These are phyloP conservation scores for Pachysandra terminalis DNA, from an alignment of 164 flowering plant species.

Conservation along the genomic window DNA sequence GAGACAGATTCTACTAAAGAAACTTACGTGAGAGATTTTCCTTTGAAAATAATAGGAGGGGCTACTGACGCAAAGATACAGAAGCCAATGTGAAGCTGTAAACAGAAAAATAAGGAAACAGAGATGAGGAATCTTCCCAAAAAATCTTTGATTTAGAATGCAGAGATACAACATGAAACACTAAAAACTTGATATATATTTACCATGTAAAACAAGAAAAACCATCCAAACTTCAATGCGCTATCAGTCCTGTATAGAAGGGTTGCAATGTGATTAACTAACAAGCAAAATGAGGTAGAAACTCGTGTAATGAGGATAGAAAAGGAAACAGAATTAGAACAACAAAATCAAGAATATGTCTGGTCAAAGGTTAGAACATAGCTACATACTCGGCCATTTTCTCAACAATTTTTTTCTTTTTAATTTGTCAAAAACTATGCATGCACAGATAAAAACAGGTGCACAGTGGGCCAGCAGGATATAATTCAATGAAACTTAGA, in stretches of 20 bases:
- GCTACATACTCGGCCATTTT: too few relatives aligned
- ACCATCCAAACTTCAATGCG: slow-evolving; percentile 85
- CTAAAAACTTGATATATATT: too few relatives aligned
- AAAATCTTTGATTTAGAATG: neutral
- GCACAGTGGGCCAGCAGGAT: too few relatives aligned
- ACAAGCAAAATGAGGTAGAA: neutral
- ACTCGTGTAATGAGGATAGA: neutral
- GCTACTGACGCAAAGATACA: slow-evolving; percentile 83
- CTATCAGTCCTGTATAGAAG: slow-evolving; percentile 92
- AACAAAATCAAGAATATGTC: neutral
- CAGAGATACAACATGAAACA: neutral
- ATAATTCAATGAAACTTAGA: neutral
- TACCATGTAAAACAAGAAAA: slow-evolving; percentile 75
- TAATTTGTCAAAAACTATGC: too few relatives aligned
- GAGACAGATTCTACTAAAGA: neutral
- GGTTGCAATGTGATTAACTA: neutral
- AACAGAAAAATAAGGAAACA: slow-evolving; percentile 3
- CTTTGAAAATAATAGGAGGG: slow-evolving; percentile 85
- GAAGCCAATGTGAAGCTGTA: slow-evolving; percentile 84
- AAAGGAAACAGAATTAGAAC: neutral
- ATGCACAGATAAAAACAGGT: too few relatives aligned
- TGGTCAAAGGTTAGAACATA: too few relatives aligned
- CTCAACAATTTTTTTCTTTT: too few relatives aligned
- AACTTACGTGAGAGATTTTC: slow-evolving; percentile 87
- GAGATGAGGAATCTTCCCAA: slow-evolving; percentile 3